phyloP scores from a whole-genome alignment of 331 rosid species.

The Stylosanthes scabra region DNA sequence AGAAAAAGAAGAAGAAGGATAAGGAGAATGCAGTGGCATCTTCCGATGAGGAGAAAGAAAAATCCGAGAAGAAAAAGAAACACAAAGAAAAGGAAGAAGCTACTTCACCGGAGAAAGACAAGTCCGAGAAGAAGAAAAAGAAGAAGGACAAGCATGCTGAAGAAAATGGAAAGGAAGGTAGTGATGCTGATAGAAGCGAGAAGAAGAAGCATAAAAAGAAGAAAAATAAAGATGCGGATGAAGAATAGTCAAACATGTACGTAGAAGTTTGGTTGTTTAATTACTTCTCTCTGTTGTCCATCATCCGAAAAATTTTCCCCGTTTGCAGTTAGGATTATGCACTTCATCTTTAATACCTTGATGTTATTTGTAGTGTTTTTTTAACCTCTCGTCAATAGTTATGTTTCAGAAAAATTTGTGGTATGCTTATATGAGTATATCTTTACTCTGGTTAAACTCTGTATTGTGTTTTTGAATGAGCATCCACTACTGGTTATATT shows the following conservation, averaged over 20 bases:
- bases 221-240: constrained; percentile 54
- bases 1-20: constrained; percentile 51
- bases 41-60: constrained; percentile 51
- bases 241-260: constrained; percentile 48
- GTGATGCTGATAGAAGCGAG: constrained; percentile 42
- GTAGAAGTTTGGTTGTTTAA: constrained; percentile 21
- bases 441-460: neutral
- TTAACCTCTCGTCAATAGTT: neutral
- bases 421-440: neutral
- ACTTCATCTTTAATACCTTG: neutral
- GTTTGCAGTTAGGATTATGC: neutral
- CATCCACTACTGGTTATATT: neutral
- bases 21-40: constrained; percentile 41
- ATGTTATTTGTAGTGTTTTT: neutral
- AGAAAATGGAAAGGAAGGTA: constrained; percentile 29
- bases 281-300: neutral
- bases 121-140: constrained; percentile 86
- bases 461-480: neutral
- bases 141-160: constrained; percentile 50
- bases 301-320: neutral
- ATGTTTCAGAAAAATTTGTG: neutral
- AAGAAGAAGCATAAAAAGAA: constrained; percentile 71
- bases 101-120: constrained; percentile 53
- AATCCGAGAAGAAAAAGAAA: constrained; percentile 59
- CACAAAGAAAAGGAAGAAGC: constrained; percentile 57